These are phyloP conservation scores for Scolecobasidium constrictum DNA, from an alignment of 2,329 filamentous ascomycete species.

Conservation along the genomic window DNA sequence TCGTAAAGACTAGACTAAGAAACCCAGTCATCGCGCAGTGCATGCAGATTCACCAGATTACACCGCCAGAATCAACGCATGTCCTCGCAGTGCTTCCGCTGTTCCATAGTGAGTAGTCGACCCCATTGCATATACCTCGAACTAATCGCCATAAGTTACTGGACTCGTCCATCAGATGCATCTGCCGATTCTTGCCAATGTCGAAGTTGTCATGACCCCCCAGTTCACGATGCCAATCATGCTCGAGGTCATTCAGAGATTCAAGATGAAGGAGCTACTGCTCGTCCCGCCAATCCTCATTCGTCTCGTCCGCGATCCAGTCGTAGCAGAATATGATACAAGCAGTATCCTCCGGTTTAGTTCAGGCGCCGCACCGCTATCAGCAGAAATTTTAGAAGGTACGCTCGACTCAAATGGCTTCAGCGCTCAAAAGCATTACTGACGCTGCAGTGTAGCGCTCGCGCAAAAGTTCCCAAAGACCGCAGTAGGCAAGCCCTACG, in stretches of 20 bases:
- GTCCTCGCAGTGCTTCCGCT: slow-evolving; percentile 49
- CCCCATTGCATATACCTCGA: neutral
- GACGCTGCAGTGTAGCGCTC: too few species aligned
- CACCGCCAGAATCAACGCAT: slow-evolving; percentile 36
- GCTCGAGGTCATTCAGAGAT: slow-evolving; percentile 40
- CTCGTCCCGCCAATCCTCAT: slow-evolving; percentile 53
- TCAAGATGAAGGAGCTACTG: slow-evolving; percentile 45
- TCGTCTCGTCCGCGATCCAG: slow-evolving; percentile 45
- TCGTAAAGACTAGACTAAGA: too few species aligned
- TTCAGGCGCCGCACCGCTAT: slow-evolving; percentile 49
- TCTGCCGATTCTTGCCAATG: slow-evolving; percentile 51
- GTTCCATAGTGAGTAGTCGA: slow-evolving; percentile 44
- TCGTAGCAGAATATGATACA: slow-evolving; percentile 46
- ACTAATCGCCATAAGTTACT: slow-evolving; percentile 34
- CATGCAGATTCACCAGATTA: slow-evolving; percentile 46
- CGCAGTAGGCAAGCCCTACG: slow-evolving; percentile 8
- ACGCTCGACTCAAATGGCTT: too few species aligned
- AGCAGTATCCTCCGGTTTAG: slow-evolving; percentile 44
- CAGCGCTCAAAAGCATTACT: too few species aligned
- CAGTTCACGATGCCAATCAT: slow-evolving; percentile 51
- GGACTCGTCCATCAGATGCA: slow-evolving; percentile 54
- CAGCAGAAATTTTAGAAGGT: slow-evolving; percentile 45
- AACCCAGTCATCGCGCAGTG: slow-evolving; percentile 50
- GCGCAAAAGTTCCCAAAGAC: slow-evolving; percentile 45
- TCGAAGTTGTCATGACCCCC: slow-evolving; percentile 55